Conservation (phyloP, 495 filamentous ascomycete genomes). For the Recurvomyces mirabilis region DNA sequence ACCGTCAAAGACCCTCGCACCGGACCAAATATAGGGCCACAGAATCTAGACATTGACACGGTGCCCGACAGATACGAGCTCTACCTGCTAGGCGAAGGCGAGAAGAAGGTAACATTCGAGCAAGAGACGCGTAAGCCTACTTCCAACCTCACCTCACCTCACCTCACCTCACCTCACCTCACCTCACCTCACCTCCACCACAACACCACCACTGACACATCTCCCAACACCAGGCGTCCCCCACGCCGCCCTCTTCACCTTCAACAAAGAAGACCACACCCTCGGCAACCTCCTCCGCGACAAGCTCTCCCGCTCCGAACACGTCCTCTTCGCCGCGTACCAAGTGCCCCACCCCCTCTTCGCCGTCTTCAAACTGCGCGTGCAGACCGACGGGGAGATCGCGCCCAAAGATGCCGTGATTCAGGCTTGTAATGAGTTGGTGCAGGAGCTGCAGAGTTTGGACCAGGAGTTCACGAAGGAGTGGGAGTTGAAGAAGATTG, state of each 20-base stretch:
- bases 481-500: conserved; percentile 80
- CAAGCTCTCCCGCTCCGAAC: conserved; percentile 63
- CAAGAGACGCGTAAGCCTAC: conserved; percentile 66
- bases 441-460: conserved; percentile 62
- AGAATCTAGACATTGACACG: conserved; percentile 14
- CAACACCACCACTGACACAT: conserved; percentile 4
- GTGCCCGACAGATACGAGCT: conserved; percentile 64
- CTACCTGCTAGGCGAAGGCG: conserved; percentile 71
- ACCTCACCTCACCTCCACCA: too few relatives aligned
- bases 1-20: conserved; percentile 5
- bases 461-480: conserved; percentile 89
- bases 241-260: conserved; percentile 76
- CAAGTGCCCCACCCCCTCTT: conserved; percentile 74
- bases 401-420: conserved; percentile 81
- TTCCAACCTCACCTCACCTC: conserved; percentile 1
- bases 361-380: conserved; percentile 71
- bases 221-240: conserved; percentile 53
- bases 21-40: not conserved
- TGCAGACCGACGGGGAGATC: conserved; percentile 82
- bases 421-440: conserved; percentile 61
- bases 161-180: too few relatives aligned
- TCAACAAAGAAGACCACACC: conserved; percentile 96
- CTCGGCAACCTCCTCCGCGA: conserved; percentile 78
- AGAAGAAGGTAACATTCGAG: conserved; percentile 83
- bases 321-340: conserved; percentile 82